Base-by-base conservation (phyloP, 1,284 basidiomycete species). In the Coniophora puteana region DNA sequence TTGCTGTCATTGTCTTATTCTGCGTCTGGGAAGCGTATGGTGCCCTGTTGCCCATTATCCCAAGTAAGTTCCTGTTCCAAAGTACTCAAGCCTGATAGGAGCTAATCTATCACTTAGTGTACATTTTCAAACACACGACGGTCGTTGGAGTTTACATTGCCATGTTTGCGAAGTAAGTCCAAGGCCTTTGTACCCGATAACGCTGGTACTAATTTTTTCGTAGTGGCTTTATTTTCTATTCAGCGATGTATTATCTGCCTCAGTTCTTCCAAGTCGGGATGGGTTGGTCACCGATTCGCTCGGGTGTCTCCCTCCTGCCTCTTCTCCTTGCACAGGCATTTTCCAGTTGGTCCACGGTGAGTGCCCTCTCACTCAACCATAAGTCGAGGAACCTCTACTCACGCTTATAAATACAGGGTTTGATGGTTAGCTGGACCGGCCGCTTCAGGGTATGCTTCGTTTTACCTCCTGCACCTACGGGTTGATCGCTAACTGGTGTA, bases 211-310 rank as follows among this genome's bases (percentile, higher is more conserved):
- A 25, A 20, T 13, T 38, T 5, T 13, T 6, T 50, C 12, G 20
- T 45, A 76, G 73, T 36, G 72, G 78, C 8, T 75, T 80, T 49
- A 68, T 80, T 6, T 80, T 81, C 58, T 80, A 74, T 57, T 77
- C 73, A 3, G 68, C 76, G 2, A 50, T 81, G 8, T 83, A 75
- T 52, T 82, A 85, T 51, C 70, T 89, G 0, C 85, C 85, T 1
- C 81, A 86, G 47, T 89, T 78, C 57, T 84, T 86, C 57, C 86
- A 89, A 61, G 75, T 87, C 3, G 81, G 76, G 3, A 63, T 82
- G 14, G 80, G 78, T 2, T 82, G 51, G 33, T 51, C 51, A n/a
- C 59, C 54, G 11, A 47, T 50, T 32, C 43, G 37, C 30, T 57
- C 54, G 14, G 65, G 64, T 21, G 44, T 66, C 1, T 52, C 62